Percentiles rank a stretch among this genome's conserved stretches.
phyloP scores from a whole-genome alignment of 2,329 filamentous ascomycete species.

The Penicillium sclerotiorum region DNA sequence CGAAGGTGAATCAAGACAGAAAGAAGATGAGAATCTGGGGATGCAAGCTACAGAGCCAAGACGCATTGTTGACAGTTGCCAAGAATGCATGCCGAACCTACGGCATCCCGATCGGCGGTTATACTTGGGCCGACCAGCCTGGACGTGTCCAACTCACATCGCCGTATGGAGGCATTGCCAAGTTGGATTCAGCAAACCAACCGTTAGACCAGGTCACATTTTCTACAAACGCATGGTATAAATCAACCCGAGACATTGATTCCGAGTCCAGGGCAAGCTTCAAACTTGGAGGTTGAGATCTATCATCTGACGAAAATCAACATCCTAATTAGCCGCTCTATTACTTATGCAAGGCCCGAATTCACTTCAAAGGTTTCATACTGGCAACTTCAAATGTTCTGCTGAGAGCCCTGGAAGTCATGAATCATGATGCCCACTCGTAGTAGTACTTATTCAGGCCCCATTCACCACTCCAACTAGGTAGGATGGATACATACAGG shows the following conservation, averaged over 20 bases:
- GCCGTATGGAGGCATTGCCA: neutral
- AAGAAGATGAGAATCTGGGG: too few species aligned
- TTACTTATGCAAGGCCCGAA: too few species aligned
- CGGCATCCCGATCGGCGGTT: conserved; percentile 19
- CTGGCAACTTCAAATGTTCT: too few species aligned
- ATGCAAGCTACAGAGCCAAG: too few species aligned
- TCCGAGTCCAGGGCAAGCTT: neutral
- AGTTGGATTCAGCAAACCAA: neutral
- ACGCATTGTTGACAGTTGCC: conserved; percentile 10
- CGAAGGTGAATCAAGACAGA: too few species aligned
- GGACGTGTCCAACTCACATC: neutral
- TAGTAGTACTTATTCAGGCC: too few species aligned
- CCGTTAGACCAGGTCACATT: neutral
- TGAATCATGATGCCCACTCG: too few species aligned
- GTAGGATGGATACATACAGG: too few species aligned
- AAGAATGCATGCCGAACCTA: conserved; percentile 13
- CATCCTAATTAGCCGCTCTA: too few species aligned
- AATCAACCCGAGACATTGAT: neutral
- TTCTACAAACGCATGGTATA: neutral
- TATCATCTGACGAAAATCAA: neutral
- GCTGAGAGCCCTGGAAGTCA: too few species aligned
- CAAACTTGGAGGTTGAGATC: neutral
- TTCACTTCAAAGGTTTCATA: too few species aligned
- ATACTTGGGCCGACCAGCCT: neutral
- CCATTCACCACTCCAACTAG: too few species aligned